Evolutionary conservation across 352 stramenopile species (phyloP), one percentile per base, ranked within the genome.

Genomic region (Phytophthora agathidicida): DNA sequence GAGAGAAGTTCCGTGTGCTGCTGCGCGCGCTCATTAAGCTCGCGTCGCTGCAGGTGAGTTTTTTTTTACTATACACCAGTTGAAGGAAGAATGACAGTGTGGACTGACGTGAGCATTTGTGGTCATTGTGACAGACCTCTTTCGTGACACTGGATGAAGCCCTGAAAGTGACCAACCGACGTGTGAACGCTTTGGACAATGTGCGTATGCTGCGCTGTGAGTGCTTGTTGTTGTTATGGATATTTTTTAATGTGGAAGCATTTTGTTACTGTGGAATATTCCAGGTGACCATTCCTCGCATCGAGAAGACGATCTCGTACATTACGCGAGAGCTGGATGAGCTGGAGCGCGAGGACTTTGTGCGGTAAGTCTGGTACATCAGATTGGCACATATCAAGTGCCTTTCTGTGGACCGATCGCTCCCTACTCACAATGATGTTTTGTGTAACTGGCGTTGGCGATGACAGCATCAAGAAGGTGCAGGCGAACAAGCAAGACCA

Each of bases 141-240:
- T 99, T 99, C 70, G 83, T 99, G 27, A 99, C 98, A 23, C 87
- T 99, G 48, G 98, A 99, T 71, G 98, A 99, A 77, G 97, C 98
- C 11, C 68, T 98, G 36, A 98, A 98, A 77, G 89, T 99, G 36
- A 99, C 97, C 17, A 99, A 99, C 80, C 93, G 98, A 56, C 94
- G 98, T 75, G 97, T 99, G 39, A 99, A 99, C 77, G 98, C 98
- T 14, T 83, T 99, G 72, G 98, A 99, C 66, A 99, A 99, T 70
- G 83, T 90, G 53, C 36, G 79, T 65, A n/a, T 5, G 9, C 9
- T 59, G 14, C 33, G 20, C 14, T 48, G 22, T 35, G 24, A 8
- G 8, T 30, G 9, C 11, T 22, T 50, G 24, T 27, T 49, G 20
- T 19, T 56, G 19, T 41, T 17, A 26, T 14, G 3, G 7, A 7